Conservation (phyloP, 2,329 filamentous ascomycete genomes). For the Neoscytalidium dimidiatum region DNA sequence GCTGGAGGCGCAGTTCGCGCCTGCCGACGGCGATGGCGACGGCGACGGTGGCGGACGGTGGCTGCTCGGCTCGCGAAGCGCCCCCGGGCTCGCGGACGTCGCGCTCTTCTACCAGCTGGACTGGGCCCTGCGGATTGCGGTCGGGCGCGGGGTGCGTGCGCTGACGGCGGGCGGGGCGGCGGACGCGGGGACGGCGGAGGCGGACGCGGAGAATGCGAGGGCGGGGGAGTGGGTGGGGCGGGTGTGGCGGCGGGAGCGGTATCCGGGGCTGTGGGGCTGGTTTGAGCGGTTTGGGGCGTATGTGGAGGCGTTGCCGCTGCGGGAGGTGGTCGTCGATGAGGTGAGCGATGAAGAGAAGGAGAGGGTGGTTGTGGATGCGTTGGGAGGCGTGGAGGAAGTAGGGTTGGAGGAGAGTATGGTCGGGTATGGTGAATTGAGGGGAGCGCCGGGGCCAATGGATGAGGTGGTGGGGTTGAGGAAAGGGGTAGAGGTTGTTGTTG, state of each 20-base stretch:
- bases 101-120: conserved; percentile 41
- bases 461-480: conserved; percentile 31
- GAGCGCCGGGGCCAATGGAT: conserved; percentile 29
- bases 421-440: conserved; percentile 30
- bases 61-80: conserved; percentile 37
- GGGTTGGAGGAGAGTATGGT: conserved; percentile 29
- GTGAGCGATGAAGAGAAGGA: conserved; percentile 3
- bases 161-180: conserved; percentile 37
- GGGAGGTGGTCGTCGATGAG: conserved; percentile 26
- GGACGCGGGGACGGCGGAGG: conserved; percentile 24
- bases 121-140: conserved; percentile 43
- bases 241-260: conserved; percentile 41
- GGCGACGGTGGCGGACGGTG: conserved; percentile 25
- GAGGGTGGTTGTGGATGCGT: conserved; percentile 1
- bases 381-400: not conserved
- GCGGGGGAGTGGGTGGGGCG: conserved; percentile 21
- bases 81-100: conserved; percentile 40
- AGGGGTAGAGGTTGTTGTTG: conserved; percentile 35
- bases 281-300: conserved; percentile 37
- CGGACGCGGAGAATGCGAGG: conserved; percentile 2
- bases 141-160: conserved; percentile 36
- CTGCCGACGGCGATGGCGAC: conserved; percentile 20
- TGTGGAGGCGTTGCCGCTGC: conserved; percentile 31
- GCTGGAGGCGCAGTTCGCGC: conserved; percentile 36
- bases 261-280: conserved; percentile 39